Evolutionary conservation across 2,329 filamentous ascomycete species (phyloP), one percentile per base, ranked within the genome.

Genomic region (Scedosporium apiospermum): DNA sequence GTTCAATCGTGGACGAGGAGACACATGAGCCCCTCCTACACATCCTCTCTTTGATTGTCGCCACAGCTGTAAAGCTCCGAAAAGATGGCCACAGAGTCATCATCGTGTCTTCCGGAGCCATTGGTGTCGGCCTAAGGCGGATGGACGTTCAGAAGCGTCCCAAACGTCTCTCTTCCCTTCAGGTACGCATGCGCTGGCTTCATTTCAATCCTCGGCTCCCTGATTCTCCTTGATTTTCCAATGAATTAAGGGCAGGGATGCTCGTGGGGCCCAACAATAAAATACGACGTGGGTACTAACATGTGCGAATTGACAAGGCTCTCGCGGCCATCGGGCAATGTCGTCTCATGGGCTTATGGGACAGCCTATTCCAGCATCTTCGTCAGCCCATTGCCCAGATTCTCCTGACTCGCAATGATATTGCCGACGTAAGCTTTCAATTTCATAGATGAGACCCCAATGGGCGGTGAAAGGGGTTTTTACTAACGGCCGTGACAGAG

Each of bases 1-100:
- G 92, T 75, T 98, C 95, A n/a, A 98, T 99, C 68, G 93, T 99
- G 67, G 91, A 98, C 76, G 95, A 99, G 74, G 89, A 88, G 72
- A 96, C 91, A 23, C 95, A 96, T 76, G 91, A 97, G 72, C 95
- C 95, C 3, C 84, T 97, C 42, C 83, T 99, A 46, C 95, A 93
- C 4, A 96, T 92, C 68, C 80, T 99, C 63, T 93, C 90, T 65
- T 80, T 93, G 64, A 97, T 99, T 67, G 95, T 98, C 66, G 92
- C 98, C 77, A 98, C 95, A 21, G 92, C 91, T 14, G 89, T 93
- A 62, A 90, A 87, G 71, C 81, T 99, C 53, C 87, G 88, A 67
- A 89, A 93, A 75, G 89, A 96, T 86, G 95, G 95, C 59, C 93
- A 99, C 74, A 87, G 88, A 69, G 95, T 99, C 60, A 88, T 99